Percentiles rank a stretch among this genome's conserved stretches.
Evolutionary conservation across 768 basidiomycete genomes (phyloP).

Genomic region (Sporobolomyces pararoseus): DNA sequence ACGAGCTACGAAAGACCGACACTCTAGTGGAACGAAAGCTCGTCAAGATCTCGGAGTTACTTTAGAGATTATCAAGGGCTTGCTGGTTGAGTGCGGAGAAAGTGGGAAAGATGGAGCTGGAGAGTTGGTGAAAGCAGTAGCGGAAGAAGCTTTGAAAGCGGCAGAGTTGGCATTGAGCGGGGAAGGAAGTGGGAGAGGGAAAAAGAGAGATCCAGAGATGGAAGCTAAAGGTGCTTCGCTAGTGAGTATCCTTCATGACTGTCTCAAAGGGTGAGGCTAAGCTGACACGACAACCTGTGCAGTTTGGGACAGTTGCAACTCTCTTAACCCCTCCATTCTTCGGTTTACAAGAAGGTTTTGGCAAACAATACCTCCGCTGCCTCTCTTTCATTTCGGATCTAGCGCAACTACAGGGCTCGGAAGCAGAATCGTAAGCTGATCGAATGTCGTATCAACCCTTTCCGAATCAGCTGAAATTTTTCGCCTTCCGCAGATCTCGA

Average conservation of each 20-base stretch:
- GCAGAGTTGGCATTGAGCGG: constrained; percentile 32
- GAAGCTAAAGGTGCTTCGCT: constrained; percentile 24
- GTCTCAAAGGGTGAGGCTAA: not conserved
- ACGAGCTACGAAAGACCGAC: constrained; percentile 16
- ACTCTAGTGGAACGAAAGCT: constrained; percentile 1
- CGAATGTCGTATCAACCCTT: no score
- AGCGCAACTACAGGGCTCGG: constrained; percentile 3
- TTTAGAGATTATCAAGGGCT: constrained; percentile 15
- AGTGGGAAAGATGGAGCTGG: constrained; percentile 15
- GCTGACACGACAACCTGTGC: not conserved
- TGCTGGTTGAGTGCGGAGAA: constrained; percentile 34
- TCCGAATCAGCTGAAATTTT: no score
- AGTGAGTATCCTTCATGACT: constrained; percentile 4
- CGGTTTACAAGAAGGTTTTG: constrained; percentile 12
- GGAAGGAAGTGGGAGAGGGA: not conserved
- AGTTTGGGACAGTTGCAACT: constrained; percentile 31
- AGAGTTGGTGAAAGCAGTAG: constrained; percentile 30
- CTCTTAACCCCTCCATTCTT: constrained; percentile 26
- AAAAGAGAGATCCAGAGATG: constrained; percentile 22
- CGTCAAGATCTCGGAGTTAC: constrained; percentile 31
- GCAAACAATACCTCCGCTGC: constrained; percentile 28
- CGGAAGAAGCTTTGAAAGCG: constrained; percentile 23
- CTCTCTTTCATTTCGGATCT: constrained; percentile 12
- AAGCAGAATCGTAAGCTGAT: not conserved
- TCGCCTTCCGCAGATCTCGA: constrained; percentile 13